These are phyloP conservation scores for Penicillium occitanis DNA, from an alignment of 2,329 filamentous ascomycete genomes.

Conservation along the genomic window DNA sequence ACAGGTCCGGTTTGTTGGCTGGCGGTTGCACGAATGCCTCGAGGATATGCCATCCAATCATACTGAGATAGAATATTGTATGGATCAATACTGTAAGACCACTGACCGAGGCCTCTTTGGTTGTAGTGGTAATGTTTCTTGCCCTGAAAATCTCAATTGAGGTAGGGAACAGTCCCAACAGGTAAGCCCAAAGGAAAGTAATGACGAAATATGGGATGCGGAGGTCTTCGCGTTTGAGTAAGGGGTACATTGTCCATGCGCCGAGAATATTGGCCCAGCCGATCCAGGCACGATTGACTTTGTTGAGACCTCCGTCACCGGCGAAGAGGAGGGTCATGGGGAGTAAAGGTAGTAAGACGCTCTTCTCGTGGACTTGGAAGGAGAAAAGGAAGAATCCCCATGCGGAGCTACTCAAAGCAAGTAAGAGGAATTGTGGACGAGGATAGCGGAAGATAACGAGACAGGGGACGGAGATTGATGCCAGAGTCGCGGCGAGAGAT, in stretches of 20 bases:
- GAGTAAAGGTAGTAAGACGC: constrained; percentile 83
- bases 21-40: constrained; percentile 71
- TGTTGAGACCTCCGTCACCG: constrained; percentile 72
- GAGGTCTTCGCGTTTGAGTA: constrained; percentile 81
- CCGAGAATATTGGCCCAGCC: constrained; percentile 93
- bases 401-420: constrained; percentile 77
- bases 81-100: constrained; percentile 71
- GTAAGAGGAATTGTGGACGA: constrained; percentile 71
- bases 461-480: constrained; percentile 76
- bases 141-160: constrained; percentile 67
- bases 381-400: constrained; percentile 99
- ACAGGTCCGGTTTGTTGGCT: constrained; percentile 79
- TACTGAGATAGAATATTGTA: constrained; percentile 69
- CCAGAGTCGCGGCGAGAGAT: constrained; percentile 72
- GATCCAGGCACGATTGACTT: constrained; percentile 80
- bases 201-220: constrained; percentile 81
- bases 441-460: constrained; percentile 76
- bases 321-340: constrained; percentile 89
- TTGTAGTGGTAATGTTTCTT: constrained; percentile 34
- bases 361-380: constrained; percentile 98
- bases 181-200: constrained; percentile 84
- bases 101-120: constrained; percentile 39
- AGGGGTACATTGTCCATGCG: constrained; percentile 89
- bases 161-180: constrained; percentile 81
- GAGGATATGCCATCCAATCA: constrained; percentile 77